These are phyloP conservation scores for Microbotryomycetes sp. DNA, from an alignment of 1,284 basidiomycete species.

Conservation along the genomic window DNA sequence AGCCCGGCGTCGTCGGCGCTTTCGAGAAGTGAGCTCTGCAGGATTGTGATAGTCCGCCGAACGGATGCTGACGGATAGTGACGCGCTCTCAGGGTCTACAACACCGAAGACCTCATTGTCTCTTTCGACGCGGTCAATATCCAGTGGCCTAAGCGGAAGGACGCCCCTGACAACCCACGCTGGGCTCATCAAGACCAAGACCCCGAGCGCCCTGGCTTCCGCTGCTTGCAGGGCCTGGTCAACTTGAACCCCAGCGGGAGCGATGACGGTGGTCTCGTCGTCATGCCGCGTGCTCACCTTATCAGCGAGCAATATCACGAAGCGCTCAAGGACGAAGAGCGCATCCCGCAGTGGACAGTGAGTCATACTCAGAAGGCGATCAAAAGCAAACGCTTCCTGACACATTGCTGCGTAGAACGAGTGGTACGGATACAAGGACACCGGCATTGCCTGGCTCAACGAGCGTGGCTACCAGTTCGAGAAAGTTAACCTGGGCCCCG, in stretches of 20 bases:
- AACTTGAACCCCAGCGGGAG: slow-evolving; percentile 41
- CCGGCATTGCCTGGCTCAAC: slow-evolving; percentile 17
- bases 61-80: no score
- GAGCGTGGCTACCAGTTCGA: slow-evolving; percentile 19
- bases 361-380: neutral
- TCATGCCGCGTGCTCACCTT: slow-evolving; percentile 29
- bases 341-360: neutral
- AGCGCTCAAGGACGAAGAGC: neutral
- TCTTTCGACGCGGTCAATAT: neutral
- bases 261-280: slow-evolving; percentile 44
- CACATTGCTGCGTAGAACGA: slow-evolving; percentile 1
- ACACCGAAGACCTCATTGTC: neutral
- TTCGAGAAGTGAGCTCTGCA: slow-evolving; percentile 12
- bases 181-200: slow-evolving; percentile 13
- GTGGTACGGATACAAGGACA: slow-evolving; percentile 22
- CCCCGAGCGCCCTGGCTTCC: slow-evolving; percentile 35
- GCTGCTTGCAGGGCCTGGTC: slow-evolving; percentile 43
- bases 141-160: neutral
- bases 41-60: no score
- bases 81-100: neutral
- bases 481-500: neutral
- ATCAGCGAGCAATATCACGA: neutral
- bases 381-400: neutral
- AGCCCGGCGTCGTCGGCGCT: slow-evolving; percentile 18
- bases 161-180: neutral